These are phyloP conservation scores for Leishmania amazonensis DNA, from an alignment of 208 protist genomes.

Conservation along the genomic window DNA sequence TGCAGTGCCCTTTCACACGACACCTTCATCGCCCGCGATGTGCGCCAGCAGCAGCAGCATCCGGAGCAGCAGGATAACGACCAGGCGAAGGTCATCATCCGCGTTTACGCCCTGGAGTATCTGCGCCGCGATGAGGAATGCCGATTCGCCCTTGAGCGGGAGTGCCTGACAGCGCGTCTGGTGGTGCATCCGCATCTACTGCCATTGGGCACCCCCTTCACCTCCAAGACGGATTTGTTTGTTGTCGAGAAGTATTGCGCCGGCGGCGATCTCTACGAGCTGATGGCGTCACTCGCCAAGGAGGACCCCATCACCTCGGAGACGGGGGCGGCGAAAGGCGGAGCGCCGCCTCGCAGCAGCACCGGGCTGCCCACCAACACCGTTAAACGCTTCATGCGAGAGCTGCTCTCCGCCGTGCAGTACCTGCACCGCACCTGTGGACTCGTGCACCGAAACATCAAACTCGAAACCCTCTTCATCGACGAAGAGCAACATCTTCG, in stretches of 20 bases:
- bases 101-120: constrained; percentile 66
- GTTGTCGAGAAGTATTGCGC: constrained; percentile 57
- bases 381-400: constrained; percentile 40
- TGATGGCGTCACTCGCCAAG: constrained; percentile 34
- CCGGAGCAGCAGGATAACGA: background rate
- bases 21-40: constrained; percentile 47
- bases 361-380: constrained; percentile 27
- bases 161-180: constrained; percentile 42
- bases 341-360: background rate
- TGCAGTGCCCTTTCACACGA: constrained; percentile 58
- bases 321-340: background rate
- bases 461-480: constrained; percentile 74
- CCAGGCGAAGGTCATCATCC: constrained; percentile 48
- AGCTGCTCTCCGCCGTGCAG: constrained; percentile 56
- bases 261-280: constrained; percentile 63
- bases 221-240: constrained; percentile 61
- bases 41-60: background rate
- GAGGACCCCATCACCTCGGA: background rate
- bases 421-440: constrained; percentile 61
- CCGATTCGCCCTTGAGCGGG: constrained; percentile 63
- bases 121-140: constrained; percentile 46
- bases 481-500: constrained; percentile 47
- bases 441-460: constrained; percentile 77
- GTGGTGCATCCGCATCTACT: constrained; percentile 56
- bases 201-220: constrained; percentile 37